Evolutionary conservation across 176 grass and related monocot species (phyloP), one percentile per base, ranked within the genome.

Genomic region (maize (Zea mays)): DNA sequence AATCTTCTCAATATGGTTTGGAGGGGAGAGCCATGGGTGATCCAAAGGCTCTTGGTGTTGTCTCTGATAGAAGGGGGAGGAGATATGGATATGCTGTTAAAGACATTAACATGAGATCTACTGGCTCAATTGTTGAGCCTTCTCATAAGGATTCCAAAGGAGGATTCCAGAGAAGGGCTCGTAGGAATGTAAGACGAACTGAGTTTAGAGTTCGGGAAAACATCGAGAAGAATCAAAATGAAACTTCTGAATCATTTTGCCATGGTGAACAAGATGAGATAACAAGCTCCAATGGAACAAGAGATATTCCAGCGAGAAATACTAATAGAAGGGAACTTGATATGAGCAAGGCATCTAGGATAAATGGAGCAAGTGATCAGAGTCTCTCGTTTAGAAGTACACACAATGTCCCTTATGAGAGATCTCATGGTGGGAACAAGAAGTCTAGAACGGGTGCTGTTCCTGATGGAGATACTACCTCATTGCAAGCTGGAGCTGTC

Each of bases 201-300:
- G 92, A 94, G 58, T 90, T 89, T 86, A 82, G 91, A 88, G 78
- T 95, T 70, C 56, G 92, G 81, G 87, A 94, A 62, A 90, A 88
- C 77, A 27, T 76, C 13, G 83, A 98, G 10, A 92, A 82, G 83
- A 92, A 82, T 71, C 83, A 90, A 72, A 79, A 48, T 36, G 79
- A 71, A 73, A 55, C 43, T 71, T 67, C 36, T 14, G 91, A 90
- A 19, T 79, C 84, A 61, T 82, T 90, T 52, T 72, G 59, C 62
- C 43, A 89, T 76, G 63, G 41, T 49, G 89, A 82, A 87, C 87
- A 89, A 59, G 78, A 84, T 10, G 58, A 86, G 49, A 85, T 59
- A 55, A 39, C 63, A 85, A 50, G 58, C 67, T 42, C 71, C 60
- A 80, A 71, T 81, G 79, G 68, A 78, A 86, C 36, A 55, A 71